Conservation (phyloP, 192 early-diverging fungal genomes). For the Coemansia umbellata region DNA sequence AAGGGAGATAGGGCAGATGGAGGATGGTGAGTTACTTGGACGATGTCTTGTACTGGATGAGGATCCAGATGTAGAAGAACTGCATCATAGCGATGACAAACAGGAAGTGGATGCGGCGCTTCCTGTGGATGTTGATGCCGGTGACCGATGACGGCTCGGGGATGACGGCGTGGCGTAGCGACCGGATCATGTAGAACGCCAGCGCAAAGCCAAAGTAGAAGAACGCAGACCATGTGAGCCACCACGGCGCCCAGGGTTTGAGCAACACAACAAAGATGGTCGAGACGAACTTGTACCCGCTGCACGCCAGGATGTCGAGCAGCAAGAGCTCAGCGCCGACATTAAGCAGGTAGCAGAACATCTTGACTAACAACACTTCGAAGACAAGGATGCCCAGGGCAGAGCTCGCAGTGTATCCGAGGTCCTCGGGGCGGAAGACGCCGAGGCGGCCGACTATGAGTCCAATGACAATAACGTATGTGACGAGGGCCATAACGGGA, state of each 20-base stretch:
- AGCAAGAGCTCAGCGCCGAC: slow-evolving; percentile 79
- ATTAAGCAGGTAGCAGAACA: slow-evolving; percentile 83
- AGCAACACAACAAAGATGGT: slow-evolving; percentile 53
- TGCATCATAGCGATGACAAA: slow-evolving; percentile 81
- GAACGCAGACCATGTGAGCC: slow-evolving; percentile 66
- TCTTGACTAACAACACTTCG: slow-evolving; percentile 80
- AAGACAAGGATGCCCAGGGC: slow-evolving; percentile 73
- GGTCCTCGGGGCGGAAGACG: slow-evolving; percentile 81
- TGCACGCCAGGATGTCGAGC: slow-evolving; percentile 82
- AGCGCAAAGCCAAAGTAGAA: slow-evolving; percentile 71
- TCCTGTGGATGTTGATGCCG: slow-evolving; percentile 64
- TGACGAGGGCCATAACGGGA: slow-evolving; percentile 90
- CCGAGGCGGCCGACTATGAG: slow-evolving; percentile 58
- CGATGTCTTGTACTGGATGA: slow-evolving; percentile 57
- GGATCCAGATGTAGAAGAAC: slow-evolving; percentile 75
- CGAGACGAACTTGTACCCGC: slow-evolving; percentile 94
- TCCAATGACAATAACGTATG: slow-evolving; percentile 81
- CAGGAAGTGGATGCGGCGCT: slow-evolving; percentile 83
- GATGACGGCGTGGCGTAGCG: slow-evolving; percentile 69
- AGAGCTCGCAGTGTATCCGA: slow-evolving; percentile 81
- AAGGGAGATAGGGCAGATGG: no score
- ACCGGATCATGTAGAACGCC: slow-evolving; percentile 86
- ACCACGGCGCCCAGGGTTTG: slow-evolving; percentile 52
- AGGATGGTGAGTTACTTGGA: not conserved
- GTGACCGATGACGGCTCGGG: slow-evolving; percentile 62